Conservation (phyloP, 164 flowering plant genomes). For the Echeveria elegans region DNA sequence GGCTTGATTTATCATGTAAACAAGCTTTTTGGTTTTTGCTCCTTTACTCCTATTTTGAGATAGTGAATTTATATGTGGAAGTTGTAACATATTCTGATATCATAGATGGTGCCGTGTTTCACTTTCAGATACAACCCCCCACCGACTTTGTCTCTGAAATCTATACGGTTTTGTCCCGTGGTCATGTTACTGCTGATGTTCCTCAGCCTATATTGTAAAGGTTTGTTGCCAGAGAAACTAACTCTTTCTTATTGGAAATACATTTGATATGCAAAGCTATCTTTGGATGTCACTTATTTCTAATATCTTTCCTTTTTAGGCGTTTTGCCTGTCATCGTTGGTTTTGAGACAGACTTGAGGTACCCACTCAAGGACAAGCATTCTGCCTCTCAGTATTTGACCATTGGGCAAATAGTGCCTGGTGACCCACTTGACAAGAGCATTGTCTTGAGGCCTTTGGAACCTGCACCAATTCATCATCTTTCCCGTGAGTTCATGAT, state of each 20-base stretch:
- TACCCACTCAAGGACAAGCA: constrained; percentile 98
- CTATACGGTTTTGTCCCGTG: constrained; percentile 50
- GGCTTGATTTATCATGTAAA: not conserved
- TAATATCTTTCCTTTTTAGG: constrained; percentile 31
- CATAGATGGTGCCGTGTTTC: not conserved
- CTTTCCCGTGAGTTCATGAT: not conserved
- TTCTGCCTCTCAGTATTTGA: constrained; percentile 47
- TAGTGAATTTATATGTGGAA: no score
- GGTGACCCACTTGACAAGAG: not conserved
- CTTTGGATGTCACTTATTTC: not conserved
- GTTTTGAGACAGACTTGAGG: constrained; percentile 52
- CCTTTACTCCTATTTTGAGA: not conserved
- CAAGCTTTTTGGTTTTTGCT: no score
- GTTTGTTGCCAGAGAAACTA: constrained; percentile 21
- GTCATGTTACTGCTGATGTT: constrained; percentile 96
- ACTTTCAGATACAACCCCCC: constrained; percentile 93
- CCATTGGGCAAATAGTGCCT: not conserved
- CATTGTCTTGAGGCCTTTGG: not conserved
- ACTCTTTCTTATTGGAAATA: not conserved
- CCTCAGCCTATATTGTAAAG: constrained; percentile 97
- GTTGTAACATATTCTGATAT: not conserved
- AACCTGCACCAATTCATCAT: not conserved
- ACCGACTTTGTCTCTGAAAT: constrained; percentile 94
- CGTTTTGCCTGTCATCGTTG: constrained; percentile 95
- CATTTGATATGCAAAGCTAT: not conserved